A percentile compares a stretch with the other conserved stretches of the same genome.
These are phyloP conservation scores for Agastache rugosa DNA, from an alignment of 257 asterid genomes.

Conservation along the genomic window DNA sequence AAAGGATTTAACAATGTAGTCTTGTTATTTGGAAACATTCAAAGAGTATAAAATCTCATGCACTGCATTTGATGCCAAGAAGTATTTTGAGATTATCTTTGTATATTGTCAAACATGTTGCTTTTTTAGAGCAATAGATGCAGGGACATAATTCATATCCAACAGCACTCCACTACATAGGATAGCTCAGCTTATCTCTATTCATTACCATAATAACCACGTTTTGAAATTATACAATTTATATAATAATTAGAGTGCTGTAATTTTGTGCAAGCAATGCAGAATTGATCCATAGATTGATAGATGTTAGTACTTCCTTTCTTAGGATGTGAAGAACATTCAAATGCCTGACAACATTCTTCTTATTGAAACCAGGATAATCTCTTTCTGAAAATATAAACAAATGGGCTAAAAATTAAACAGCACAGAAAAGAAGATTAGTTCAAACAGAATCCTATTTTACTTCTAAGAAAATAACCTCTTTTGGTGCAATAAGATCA, in stretches of 20 bases:
- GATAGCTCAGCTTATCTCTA: neutral
- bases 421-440: neutral
- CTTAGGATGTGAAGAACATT: neutral
- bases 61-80: neutral
- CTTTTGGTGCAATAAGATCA: neutral
- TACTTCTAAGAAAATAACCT: neutral
- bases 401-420: neutral
- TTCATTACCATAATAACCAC: neutral
- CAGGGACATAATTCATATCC: slow-evolving; percentile 1
- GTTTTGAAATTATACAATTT: neutral
- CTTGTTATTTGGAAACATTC: slow-evolving; percentile 11
- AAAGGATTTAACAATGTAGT: neutral
- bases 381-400: neutral
- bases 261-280: neutral
- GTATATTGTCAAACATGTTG: slow-evolving; percentile 3
- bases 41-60: slow-evolving; percentile 15
- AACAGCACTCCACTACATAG: neutral
- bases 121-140: slow-evolving; percentile 16
- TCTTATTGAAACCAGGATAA: neutral
- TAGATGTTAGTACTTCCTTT: neutral
- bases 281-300: neutral
- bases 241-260: neutral
- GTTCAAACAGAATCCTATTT: neutral
- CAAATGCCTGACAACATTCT: neutral
- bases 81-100: neutral